These are phyloP conservation scores for Aspergillus steynii DNA, from an alignment of 495 filamentous ascomycete genomes.

Conservation along the genomic window DNA sequence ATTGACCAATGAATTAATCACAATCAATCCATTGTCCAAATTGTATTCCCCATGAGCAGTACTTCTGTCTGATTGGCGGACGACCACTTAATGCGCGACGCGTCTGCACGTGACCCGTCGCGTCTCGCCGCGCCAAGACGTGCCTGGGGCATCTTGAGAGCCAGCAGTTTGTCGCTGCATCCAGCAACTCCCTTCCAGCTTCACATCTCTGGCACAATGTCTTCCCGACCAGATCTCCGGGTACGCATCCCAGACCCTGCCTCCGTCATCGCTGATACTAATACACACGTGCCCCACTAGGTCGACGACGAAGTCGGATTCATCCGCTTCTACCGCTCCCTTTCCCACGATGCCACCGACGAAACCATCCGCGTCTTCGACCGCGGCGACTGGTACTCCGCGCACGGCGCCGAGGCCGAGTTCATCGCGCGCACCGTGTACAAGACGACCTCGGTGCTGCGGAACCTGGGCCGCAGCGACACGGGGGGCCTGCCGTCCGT, in stretches of 20 bases:
- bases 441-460: slow-evolving; percentile 94
- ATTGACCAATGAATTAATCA: neutral
- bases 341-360: slow-evolving; percentile 66
- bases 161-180: slow-evolving; percentile 1
- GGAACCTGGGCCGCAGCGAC: slow-evolving; percentile 81
- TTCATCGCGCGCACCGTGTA: slow-evolving; percentile 95
- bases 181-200: slow-evolving; percentile 9
- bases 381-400: slow-evolving; percentile 91
- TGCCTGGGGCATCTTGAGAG: neutral
- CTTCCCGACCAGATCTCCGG: slow-evolving; percentile 89
- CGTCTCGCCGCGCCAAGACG: slow-evolving; percentile 23
- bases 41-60: no score
- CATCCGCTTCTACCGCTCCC: slow-evolving; percentile 87
- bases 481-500: slow-evolving; percentile 85
- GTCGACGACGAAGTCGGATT: slow-evolving; percentile 96
- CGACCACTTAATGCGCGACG: slow-evolving; percentile 37
- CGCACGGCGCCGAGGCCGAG: slow-evolving; percentile 87
- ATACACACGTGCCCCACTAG: slow-evolving; percentile 47
- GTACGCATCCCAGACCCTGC: slow-evolving; percentile 49
- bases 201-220: slow-evolving; percentile 58
- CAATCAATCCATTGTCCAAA: neutral
- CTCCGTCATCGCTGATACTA: no score
- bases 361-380: slow-evolving; percentile 81
- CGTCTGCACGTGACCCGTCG: slow-evolving; percentile 43
- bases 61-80: neutral